phyloP scores from a whole-genome alignment of 2,329 filamentous ascomycete genomes.

The Herpotrichia juniperi region DNA sequence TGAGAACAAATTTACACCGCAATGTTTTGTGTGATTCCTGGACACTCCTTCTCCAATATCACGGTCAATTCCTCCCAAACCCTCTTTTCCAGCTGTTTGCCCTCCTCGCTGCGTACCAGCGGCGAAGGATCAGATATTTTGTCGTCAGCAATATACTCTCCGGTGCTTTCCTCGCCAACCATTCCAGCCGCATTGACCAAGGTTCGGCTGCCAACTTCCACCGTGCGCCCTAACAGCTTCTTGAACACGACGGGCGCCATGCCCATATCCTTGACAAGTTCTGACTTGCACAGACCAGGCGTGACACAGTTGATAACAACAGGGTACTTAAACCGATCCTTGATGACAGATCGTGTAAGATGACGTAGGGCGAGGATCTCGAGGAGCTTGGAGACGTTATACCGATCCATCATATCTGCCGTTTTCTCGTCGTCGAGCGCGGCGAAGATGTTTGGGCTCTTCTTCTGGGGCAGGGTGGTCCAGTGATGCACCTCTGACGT shows the following conservation, averaged over 20 bases:
- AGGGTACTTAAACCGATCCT: not conserved
- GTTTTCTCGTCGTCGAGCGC: slow-evolving; percentile 18
- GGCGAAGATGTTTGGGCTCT: slow-evolving; percentile 24
- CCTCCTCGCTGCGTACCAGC: slow-evolving; percentile 21
- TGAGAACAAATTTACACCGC: no score
- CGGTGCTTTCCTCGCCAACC: slow-evolving; percentile 37
- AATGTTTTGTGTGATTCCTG: no score
- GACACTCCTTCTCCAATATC: slow-evolving; percentile 45
- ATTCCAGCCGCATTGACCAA: slow-evolving; percentile 41
- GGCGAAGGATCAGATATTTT: slow-evolving; percentile 2
- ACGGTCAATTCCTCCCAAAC: slow-evolving; percentile 44
- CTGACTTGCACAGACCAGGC: not conserved
- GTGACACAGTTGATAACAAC: slow-evolving; percentile 2
- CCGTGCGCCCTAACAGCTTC: slow-evolving; percentile 8
- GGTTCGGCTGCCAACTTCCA: slow-evolving; percentile 44
- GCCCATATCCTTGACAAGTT: not conserved
- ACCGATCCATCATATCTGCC: slow-evolving; percentile 18
- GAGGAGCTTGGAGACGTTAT: slow-evolving; percentile 23
- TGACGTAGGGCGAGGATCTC: slow-evolving; percentile 17
- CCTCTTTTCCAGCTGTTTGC: slow-evolving; percentile 32
- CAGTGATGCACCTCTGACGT: slow-evolving; percentile 15
- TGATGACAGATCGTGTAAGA: not conserved
- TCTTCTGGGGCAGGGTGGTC: slow-evolving; percentile 19
- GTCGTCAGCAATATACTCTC: slow-evolving; percentile 40
- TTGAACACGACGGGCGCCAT: not conserved